Base-by-base conservation (phyloP, 371 early-diverging fungal genomes). In the Rhizopus arrhizus region DNA sequence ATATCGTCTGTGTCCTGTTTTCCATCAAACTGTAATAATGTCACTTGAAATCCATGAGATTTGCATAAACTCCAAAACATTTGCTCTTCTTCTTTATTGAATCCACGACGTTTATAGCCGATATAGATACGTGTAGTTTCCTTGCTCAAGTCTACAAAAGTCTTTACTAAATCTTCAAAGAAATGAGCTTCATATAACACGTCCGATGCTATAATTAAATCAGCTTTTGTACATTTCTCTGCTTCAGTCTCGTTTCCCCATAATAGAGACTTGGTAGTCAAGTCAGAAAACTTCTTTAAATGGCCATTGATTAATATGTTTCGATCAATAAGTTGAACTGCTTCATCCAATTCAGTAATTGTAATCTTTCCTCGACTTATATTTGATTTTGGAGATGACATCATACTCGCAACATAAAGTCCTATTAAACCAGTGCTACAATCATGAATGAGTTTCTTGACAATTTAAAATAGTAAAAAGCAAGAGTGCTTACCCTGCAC, bases 161-260 rank as follows among this genome's bases (percentile, higher is more conserved):
- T 72, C 46, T 81, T 68, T 31, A 82, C 74, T 2, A 86, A 64
- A 38, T 70, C 61, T 9, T 74, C 63, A 51, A 85, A 84, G 29
- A 71, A 74, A 16, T 74, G 73, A 0, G 78, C 62, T 42, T 86
- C 84, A 50, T 86, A 86, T 8, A 86, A 66, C 3, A 86, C 83
- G 64, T 86, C 86, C 0, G 86, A 86, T 5, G 86, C 86, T 28
- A 86, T 56, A 6, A 86, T 75, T n/a, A 80, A 45, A 61, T 86
- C 84, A 3, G 80, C 68, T 38, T 63, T 67, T 31, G 70, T 76
- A 5, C 74, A 61, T 3, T 55, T 59, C 0, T 53, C 58, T 8
- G 69, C 71, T 9, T 71, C 56, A 2, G 63, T 28, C 6, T 42
- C 28, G 28, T 75, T 45, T 1, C 76, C 74, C 68, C 85, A 83